Percentiles rank a stretch among this genome's conserved stretches.
Evolutionary conservation across 1,284 basidiomycete species (phyloP).

Genomic region (Sporisorium exsertum): DNA sequence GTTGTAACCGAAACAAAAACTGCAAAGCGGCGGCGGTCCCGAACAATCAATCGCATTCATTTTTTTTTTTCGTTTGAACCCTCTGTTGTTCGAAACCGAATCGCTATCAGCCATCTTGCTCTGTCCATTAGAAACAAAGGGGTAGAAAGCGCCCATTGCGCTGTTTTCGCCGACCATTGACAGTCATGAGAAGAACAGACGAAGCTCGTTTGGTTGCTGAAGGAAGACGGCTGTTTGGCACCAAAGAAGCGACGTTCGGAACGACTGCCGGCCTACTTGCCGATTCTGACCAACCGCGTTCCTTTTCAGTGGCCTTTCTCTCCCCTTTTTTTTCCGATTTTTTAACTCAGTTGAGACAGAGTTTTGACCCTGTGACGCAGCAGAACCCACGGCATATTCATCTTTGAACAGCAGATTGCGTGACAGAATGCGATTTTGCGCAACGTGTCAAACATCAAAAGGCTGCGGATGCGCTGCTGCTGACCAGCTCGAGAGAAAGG

Average conservation of each 20-base stretch:
- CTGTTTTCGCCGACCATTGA: background rate
- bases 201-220: background rate
- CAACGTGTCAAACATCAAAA: slow-evolving; percentile 2
- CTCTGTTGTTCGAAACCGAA: background rate
- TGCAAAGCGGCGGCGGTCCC: background rate
- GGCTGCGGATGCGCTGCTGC: too few species aligned
- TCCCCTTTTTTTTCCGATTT: background rate
- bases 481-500: too few species aligned
- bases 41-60: background rate
- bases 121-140: background rate
- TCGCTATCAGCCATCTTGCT: background rate
- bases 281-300: background rate
- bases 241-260: background rate
- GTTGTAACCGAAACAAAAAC: slow-evolving; percentile 18
- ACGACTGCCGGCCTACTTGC: background rate
- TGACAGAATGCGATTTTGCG: slow-evolving; percentile 5
- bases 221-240: background rate
- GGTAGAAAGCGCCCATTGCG: background rate
- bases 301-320: background rate
- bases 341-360: background rate
- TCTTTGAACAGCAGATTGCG: background rate
- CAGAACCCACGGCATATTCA: background rate
- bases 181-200: background rate
- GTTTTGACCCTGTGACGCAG: slow-evolving; percentile 1
- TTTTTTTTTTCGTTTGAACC: slow-evolving; percentile 4